phyloP scores from a whole-genome alignment of 164 flowering plant species.

The Cinnamomum micranthum region DNA sequence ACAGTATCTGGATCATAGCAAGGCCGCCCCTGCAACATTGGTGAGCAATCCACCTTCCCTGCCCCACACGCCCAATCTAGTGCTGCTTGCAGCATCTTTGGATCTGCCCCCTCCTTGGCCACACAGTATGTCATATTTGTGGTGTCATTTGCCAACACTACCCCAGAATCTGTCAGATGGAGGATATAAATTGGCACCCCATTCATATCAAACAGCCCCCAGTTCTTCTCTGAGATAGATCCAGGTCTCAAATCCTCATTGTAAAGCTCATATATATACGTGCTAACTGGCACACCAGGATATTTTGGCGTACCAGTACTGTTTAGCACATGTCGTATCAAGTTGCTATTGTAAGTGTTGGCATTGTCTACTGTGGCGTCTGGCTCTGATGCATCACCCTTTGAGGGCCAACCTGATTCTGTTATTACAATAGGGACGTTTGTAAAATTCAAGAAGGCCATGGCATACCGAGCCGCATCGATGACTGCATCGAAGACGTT shows the following conservation, averaged over 20 bases:
- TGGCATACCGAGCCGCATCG: slow-evolving; percentile 82
- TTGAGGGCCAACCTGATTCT: slow-evolving; percentile 88
- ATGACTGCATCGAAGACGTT: slow-evolving; percentile 88
- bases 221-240: slow-evolving; percentile 72
- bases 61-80: slow-evolving; percentile 97
- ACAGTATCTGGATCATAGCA: slow-evolving; percentile 86
- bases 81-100: slow-evolving; percentile 82
- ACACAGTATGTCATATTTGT: slow-evolving; percentile 81
- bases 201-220: slow-evolving; percentile 80
- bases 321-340: slow-evolving; percentile 73
- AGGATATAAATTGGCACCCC: slow-evolving; percentile 63
- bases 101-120: slow-evolving; percentile 60
- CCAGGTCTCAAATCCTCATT: slow-evolving; percentile 81
- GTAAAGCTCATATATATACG: slow-evolving; percentile 86
- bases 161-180: slow-evolving; percentile 68
- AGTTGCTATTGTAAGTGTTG: slow-evolving; percentile 76
- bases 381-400: slow-evolving; percentile 65
- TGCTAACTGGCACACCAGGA: slow-evolving; percentile 74
- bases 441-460: slow-evolving; percentile 68
- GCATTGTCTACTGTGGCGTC: slow-evolving; percentile 81
- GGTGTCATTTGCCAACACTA: slow-evolving; percentile 77
- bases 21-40: slow-evolving; percentile 63
- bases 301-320: slow-evolving; percentile 87
- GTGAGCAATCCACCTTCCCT: slow-evolving; percentile 79
- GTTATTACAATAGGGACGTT: slow-evolving; percentile 63